Conservation (phyloP, 805 yeast species). For the Candida silvatica region DNA sequence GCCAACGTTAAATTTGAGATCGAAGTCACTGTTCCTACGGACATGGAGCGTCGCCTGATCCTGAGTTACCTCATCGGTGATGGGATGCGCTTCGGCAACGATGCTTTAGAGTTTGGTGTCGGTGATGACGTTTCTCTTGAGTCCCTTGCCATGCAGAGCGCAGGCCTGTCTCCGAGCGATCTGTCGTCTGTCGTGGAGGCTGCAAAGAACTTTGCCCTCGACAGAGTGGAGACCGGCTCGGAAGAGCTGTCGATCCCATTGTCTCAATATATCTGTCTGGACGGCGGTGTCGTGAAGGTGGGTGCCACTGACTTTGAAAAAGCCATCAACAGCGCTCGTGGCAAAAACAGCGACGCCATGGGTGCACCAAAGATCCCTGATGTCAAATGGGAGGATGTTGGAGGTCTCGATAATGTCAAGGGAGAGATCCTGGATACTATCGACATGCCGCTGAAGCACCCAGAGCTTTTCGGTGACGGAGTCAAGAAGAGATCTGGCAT, state of each 20-base stretch:
- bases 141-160: slow-evolving; percentile 73
- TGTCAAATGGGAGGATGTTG: slow-evolving; percentile 96
- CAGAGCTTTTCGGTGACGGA: slow-evolving; percentile 81
- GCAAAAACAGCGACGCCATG: slow-evolving; percentile 84
- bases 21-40: slow-evolving; percentile 69
- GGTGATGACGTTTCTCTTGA: slow-evolving; percentile 45
- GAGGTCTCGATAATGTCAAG: slow-evolving; percentile 86
- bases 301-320: slow-evolving; percentile 54
- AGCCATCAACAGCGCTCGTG: slow-evolving; percentile 75
- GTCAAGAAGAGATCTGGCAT: slow-evolving; percentile 92
- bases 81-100: background rate
- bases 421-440: slow-evolving; percentile 92
- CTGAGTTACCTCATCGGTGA: slow-evolving; percentile 36
- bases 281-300: slow-evolving; percentile 47
- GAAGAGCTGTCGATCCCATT: slow-evolving; percentile 13
- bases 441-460: slow-evolving; percentile 91
- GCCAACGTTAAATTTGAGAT: slow-evolving; percentile 71
- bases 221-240: slow-evolving; percentile 33
- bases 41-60: slow-evolving; percentile 59
- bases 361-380: slow-evolving; percentile 96
- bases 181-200: slow-evolving; percentile 58
- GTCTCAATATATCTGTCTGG: slow-evolving; percentile 32
- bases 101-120: slow-evolving; percentile 17
- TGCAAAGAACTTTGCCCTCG: slow-evolving; percentile 51
- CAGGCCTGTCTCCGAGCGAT: slow-evolving; percentile 87